These are phyloP conservation scores for Cordyceps farinosa DNA, from an alignment of 2,329 filamentous ascomycete species.

Conservation along the genomic window DNA sequence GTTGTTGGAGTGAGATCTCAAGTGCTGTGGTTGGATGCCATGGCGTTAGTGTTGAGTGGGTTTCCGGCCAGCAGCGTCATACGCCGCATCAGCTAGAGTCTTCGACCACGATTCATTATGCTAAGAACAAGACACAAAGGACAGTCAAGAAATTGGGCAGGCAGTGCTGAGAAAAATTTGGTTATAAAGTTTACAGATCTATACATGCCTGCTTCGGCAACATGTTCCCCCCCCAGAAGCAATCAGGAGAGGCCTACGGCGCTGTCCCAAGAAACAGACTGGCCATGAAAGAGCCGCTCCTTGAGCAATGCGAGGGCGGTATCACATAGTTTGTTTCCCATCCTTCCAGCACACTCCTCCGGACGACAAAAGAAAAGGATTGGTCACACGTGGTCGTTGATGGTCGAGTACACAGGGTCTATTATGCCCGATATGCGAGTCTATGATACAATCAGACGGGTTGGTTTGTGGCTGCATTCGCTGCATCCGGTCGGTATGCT, in stretches of 20 bases:
- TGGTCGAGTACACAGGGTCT: slow-evolving; percentile 19
- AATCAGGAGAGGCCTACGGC: neutral
- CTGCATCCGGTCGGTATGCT: slow-evolving; percentile 16
- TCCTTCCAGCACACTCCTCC: neutral
- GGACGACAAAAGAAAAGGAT: neutral
- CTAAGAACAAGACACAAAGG: no score
- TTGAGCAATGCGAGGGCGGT: neutral
- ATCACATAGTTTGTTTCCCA: neutral
- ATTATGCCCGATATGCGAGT: slow-evolving; percentile 19
- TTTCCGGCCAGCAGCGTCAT: slow-evolving; percentile 13
- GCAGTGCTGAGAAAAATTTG: no score
- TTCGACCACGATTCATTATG: neutral
- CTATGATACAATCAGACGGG: slow-evolving; percentile 20
- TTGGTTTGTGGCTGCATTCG: slow-evolving; percentile 7
- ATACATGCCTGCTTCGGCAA: neutral
- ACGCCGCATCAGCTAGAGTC: neutral
- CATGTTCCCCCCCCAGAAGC: neutral
- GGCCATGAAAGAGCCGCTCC: no score
- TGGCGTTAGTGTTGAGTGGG: neutral
- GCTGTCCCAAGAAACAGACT: neutral
- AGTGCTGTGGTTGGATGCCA: neutral
- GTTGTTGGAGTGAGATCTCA: neutral
- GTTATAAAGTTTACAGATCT: neutral
- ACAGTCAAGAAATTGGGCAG: no score
- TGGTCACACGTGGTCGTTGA: neutral